Percentiles rank a stretch among this genome's conserved stretches.
Conservation (phyloP, 2,329 filamentous ascomycete genomes). For the Dothideomycetes sp. region DNA sequence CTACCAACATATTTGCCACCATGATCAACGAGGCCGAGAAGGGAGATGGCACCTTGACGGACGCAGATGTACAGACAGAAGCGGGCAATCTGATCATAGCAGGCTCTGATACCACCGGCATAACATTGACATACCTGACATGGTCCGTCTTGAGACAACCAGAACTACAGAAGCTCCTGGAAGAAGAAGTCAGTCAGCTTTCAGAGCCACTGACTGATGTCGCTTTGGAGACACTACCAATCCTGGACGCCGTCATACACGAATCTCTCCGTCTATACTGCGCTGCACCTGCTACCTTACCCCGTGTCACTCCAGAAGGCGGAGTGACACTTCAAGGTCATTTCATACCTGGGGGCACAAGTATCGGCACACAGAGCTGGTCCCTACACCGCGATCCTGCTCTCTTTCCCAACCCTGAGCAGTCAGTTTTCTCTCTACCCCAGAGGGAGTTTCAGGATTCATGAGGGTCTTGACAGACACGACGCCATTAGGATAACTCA, state of each 20-base stretch:
- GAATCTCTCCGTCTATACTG: slow-evolving; percentile 27
- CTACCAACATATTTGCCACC: slow-evolving; percentile 16
- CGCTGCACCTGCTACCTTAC: slow-evolving; percentile 24
- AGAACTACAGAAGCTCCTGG: slow-evolving; percentile 17
- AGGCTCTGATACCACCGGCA: slow-evolving; percentile 26
- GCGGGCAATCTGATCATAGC: slow-evolving; percentile 24
- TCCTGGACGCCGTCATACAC: slow-evolving; percentile 22
- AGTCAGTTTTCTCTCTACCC: slow-evolving; percentile 17
- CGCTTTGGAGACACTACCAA: slow-evolving; percentile 18
- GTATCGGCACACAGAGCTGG: slow-evolving; percentile 23
- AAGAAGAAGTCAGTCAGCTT: slow-evolving; percentile 21
- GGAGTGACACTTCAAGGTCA: slow-evolving; percentile 19
- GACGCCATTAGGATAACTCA: too few species aligned
- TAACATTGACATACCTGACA: slow-evolving; percentile 23
- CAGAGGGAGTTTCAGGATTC: too few species aligned
- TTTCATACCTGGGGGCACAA: slow-evolving; percentile 21
- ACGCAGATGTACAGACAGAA: slow-evolving; percentile 22
- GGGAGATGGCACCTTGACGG: slow-evolving; percentile 17
- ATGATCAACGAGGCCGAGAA: slow-evolving; percentile 17
- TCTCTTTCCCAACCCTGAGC: slow-evolving; percentile 20
- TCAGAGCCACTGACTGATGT: slow-evolving; percentile 16
- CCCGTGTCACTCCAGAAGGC: slow-evolving; percentile 21
- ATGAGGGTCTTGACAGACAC: too few species aligned
- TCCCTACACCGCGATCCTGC: slow-evolving; percentile 21
- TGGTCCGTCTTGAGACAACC: slow-evolving; percentile 23